A percentile compares a stretch with the other conserved stretches of the same genome.
Evolutionary conservation across 495 filamentous ascomycete genomes (phyloP).

Genomic region (Chaetomium tenue): DNA sequence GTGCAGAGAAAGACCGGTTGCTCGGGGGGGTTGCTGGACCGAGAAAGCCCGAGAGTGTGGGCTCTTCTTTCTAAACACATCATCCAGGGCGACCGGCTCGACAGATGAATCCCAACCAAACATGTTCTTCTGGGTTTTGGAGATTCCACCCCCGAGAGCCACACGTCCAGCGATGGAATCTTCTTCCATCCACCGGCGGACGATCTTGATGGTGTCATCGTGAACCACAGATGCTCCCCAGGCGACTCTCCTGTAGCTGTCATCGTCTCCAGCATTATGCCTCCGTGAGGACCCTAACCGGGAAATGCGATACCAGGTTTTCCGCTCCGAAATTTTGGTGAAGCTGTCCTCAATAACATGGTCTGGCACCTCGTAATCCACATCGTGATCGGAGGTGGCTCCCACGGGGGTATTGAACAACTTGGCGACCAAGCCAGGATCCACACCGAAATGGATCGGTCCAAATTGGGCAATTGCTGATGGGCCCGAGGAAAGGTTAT

Average conservation of each 20-base stretch:
- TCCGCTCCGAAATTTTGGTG: slow-evolving; percentile 53
- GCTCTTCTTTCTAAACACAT: slow-evolving; percentile 44
- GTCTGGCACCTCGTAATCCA: slow-evolving; percentile 33
- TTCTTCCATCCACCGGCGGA: slow-evolving; percentile 60
- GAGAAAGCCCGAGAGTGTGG: slow-evolving; percentile 29
- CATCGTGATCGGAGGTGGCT: not conserved
- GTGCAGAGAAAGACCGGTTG: slow-evolving; percentile 2
- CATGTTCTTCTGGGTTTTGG: slow-evolving; percentile 46
- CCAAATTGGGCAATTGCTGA: slow-evolving; percentile 32
- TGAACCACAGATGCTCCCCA: slow-evolving; percentile 56
- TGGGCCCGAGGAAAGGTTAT: not conserved
- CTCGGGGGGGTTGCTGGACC: slow-evolving; percentile 18
- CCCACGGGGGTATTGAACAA: slow-evolving; percentile 37
- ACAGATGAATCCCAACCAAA: slow-evolving; percentile 56
- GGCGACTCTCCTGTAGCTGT: slow-evolving; percentile 55
- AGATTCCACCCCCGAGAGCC: slow-evolving; percentile 44
- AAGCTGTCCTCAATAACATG: slow-evolving; percentile 50
- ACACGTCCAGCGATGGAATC: slow-evolving; percentile 53
- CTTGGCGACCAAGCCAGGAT: slow-evolving; percentile 45
- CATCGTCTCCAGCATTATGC: slow-evolving; percentile 55
- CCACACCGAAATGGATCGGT: slow-evolving; percentile 39
- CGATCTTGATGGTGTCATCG: slow-evolving; percentile 53
- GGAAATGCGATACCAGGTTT: slow-evolving; percentile 62
- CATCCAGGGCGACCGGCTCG: slow-evolving; percentile 46
- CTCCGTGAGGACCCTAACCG: slow-evolving; percentile 55